Evolutionary conservation across 805 yeast genomes (phyloP).

Genomic region (Tetrapisispora namnaoensis): DNA sequence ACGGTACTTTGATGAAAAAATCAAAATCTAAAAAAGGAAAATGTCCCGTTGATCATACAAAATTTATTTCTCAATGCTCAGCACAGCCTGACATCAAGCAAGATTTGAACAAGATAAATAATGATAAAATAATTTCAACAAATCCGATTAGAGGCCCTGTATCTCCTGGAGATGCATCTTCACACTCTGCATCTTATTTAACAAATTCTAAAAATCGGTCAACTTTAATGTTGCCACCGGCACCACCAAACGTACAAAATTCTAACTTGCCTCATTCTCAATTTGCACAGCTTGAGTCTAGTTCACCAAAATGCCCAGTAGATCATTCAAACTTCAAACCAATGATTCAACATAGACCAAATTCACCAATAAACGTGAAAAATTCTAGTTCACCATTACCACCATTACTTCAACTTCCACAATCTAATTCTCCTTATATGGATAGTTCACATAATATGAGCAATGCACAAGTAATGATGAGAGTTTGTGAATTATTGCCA

Average conservation of each 20-base stretch:
- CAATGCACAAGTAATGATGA: conserved; percentile 17
- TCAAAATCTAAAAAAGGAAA: conserved; percentile 3
- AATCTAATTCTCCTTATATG: neutral
- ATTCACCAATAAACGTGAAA: conserved; percentile 2
- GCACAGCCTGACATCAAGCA: conserved; percentile 10
- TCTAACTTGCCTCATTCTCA: conserved; percentile 3
- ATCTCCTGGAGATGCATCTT: neutral
- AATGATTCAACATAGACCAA: neutral
- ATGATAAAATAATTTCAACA: neutral
- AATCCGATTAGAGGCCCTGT: neutral
- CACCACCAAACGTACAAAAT: neutral
- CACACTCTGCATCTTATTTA: neutral
- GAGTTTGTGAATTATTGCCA: conserved; percentile 40
- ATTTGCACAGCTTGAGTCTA: neutral
- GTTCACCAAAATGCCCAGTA: conserved; percentile 5
- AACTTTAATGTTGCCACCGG: conserved; percentile 1
- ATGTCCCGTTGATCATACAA: conserved; percentile 14
- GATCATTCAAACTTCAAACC: conserved; percentile 1
- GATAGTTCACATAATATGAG: neutral
- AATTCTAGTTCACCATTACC: neutral
- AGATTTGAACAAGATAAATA: neutral
- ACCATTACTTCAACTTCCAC: conserved; percentile 5
- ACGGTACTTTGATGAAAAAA: neutral
- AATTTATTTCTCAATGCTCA: neutral
- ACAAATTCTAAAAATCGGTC: neutral